Base-by-base conservation (phyloP, 1,284 basidiomycete genomes). In the Schizophyllum amplum region DNA sequence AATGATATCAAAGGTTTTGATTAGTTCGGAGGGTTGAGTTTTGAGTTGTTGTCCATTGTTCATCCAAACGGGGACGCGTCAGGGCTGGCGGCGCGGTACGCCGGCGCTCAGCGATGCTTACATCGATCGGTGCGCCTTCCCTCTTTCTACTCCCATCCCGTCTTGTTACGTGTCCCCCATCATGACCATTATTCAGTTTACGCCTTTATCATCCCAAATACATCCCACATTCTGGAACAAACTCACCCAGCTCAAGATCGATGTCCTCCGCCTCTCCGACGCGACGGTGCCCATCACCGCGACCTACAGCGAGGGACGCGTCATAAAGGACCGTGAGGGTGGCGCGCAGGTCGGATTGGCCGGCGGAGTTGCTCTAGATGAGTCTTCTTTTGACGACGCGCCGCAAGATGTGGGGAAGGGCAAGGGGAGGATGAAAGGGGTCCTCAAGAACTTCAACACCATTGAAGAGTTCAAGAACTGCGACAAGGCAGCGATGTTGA, bases 151-250 rank as follows among this genome's bases (percentile, higher is more conserved):
- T n/a, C n/a, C 42, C 42, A 47, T 47, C 13, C 11, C 42, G 11
- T 47, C 13, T 11, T 22, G 15, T 4, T 3, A 6, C 15, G 4
- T 24, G 15, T 6, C 47, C 5, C 46, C 56, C 33, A 59, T 59
- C 52, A 76, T 78, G 75, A 71, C 75, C 26, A 78, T 89, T 65
- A 77, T 96, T 24, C 92, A 96, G 69, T 98, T 98, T 67, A 79
- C 87, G 25, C 94, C 94, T 0, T 85, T 98, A 63, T 79, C 86
- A 5, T 94, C 94, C 1, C 80, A 90, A 54, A 90, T 97, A 2
- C 86, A 94, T 61, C 94, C 96, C 0, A 79, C 86, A 1, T 95
- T 98, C 71, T 99, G 96, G 96, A 90, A 97, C 61, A 83, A 88
- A 54, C 84, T 99, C 47, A 90, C 93, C 0, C 75, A 82, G 24